Evolutionary conservation across 257 asterid species (phyloP).

Genomic region (Oldenlandia corymbosa): DNA sequence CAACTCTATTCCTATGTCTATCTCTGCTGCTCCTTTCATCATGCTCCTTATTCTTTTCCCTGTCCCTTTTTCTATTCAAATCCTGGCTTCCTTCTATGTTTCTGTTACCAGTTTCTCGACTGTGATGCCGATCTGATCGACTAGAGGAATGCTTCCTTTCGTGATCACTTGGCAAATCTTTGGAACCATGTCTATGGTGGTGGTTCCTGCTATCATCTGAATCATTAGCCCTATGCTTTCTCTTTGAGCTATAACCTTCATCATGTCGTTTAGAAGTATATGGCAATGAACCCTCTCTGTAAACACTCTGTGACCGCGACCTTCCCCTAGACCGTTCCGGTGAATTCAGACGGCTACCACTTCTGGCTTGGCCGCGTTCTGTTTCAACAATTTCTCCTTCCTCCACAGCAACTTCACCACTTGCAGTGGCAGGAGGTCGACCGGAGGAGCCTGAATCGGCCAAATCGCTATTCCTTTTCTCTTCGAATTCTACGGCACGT

Average conservation of each 20-base stretch:
- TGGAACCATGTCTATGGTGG: slow-evolving; percentile 38
- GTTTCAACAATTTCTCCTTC: slow-evolving; percentile 93
- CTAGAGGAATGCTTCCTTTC: slow-evolving; percentile 54
- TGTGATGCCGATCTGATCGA: slow-evolving; percentile 39
- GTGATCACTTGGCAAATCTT: slow-evolving; percentile 39
- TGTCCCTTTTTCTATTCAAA: slow-evolving; percentile 35
- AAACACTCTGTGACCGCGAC: slow-evolving; percentile 60
- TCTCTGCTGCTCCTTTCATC: slow-evolving; percentile 3
- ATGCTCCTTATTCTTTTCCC: slow-evolving; percentile 30
- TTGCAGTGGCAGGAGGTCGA: slow-evolving; percentile 2
- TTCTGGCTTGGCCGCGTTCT: slow-evolving; percentile 30
- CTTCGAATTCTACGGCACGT: slow-evolving; percentile 18
- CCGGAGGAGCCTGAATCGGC: slow-evolving; percentile 3
- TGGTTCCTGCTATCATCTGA: slow-evolving; percentile 40
- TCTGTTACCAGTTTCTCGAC: too few relatives aligned
- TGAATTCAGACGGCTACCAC: too few relatives aligned
- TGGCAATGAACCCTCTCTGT: slow-evolving; percentile 38
- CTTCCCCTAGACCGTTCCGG: too few relatives aligned
- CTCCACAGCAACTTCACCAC: slow-evolving; percentile 53
- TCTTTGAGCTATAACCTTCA: slow-evolving; percentile 30
- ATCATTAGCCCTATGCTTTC: slow-evolving; percentile 34
- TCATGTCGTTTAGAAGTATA: slow-evolving; percentile 20
- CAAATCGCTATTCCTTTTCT: slow-evolving; percentile 10
- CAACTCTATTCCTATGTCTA: slow-evolving; percentile 24
- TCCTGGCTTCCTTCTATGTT: slow-evolving; percentile 58